These are phyloP conservation scores for Hypseocharis bilobata DNA, from an alignment of 441 rosid genomes.

Conservation along the genomic window DNA sequence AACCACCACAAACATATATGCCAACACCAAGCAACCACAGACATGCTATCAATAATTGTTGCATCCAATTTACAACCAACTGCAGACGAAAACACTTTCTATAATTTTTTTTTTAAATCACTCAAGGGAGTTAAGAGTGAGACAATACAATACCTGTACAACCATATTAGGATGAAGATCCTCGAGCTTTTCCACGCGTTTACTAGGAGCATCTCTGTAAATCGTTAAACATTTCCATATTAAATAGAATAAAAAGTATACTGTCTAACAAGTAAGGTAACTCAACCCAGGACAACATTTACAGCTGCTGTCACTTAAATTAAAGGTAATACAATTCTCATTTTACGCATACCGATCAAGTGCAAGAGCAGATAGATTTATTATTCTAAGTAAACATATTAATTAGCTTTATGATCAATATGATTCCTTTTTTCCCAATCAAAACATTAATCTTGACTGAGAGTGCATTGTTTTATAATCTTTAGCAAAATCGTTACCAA, in stretches of 20 bases:
- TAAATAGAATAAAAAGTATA: neutral
- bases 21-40: neutral
- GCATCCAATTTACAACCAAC: neutral
- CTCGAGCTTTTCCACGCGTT: slow-evolving; percentile 49
- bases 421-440: too few relatives aligned
- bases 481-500: too few relatives aligned
- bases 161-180: slow-evolving; percentile 56
- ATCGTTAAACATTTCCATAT: neutral
- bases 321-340: neutral
- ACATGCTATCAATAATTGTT: neutral
- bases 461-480: too few relatives aligned
- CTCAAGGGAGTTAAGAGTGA: too few relatives aligned
- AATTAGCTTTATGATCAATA: too few relatives aligned
- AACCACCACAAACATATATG: neutral
- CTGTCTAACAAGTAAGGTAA: too few relatives aligned
- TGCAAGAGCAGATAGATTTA: neutral
- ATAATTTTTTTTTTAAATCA: too few relatives aligned
- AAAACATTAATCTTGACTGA: too few relatives aligned
- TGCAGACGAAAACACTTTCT: slow-evolving; percentile 5
- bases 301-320: too few relatives aligned
- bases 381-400: neutral
- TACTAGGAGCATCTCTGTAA: slow-evolving; percentile 36
- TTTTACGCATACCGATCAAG: neutral
- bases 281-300: too few relatives aligned
- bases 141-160: slow-evolving; percentile 47